A percentile compares a stretch with the other conserved stretches of the same genome.
Conservation (phyloP, 495 filamentous ascomycete genomes). For the Penicillium riverlandense region DNA sequence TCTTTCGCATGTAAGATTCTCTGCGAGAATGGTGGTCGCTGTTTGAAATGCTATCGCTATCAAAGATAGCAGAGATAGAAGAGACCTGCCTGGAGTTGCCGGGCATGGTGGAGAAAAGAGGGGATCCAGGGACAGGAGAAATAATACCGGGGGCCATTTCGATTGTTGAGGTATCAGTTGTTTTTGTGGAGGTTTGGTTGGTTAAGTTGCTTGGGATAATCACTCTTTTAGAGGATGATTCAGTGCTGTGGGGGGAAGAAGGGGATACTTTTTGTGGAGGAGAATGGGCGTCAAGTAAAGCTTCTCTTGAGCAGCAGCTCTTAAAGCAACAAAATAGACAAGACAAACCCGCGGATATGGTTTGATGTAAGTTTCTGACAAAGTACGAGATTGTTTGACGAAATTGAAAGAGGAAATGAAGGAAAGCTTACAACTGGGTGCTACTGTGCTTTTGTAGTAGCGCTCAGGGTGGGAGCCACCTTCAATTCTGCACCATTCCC, state of each 20-base stretch:
- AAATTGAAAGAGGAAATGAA: neutral
- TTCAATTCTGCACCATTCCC: neutral
- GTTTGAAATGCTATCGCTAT: constrained; percentile 18
- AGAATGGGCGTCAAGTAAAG: constrained; percentile 3
- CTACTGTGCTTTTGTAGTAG: constrained; percentile 10
- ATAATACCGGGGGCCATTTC: constrained; percentile 18
- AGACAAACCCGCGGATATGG: constrained; percentile 11
- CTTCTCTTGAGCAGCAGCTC: constrained; percentile 16
- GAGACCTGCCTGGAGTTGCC: constrained; percentile 15
- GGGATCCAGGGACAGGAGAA: constrained; percentile 12
- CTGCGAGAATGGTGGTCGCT: constrained; percentile 12
- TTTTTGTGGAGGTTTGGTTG: neutral
- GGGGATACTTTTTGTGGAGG: constrained; percentile 5
- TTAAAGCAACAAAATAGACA: constrained; percentile 14
- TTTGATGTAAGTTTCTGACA: neutral
- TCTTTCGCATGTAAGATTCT: constrained; percentile 14
- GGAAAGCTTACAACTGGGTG: neutral
- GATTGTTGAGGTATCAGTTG: constrained; percentile 1
- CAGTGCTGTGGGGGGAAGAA: neutral
- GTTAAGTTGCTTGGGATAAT: constrained; percentile 2
- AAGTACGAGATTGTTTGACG: neutral
- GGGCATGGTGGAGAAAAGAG: constrained; percentile 12
- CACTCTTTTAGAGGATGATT: constrained; percentile 1
- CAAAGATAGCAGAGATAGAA: constrained; percentile 11
- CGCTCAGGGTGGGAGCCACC: neutral